Evolutionary conservation across 352 stramenopile species (phyloP).

Genomic region (Globisporangium polare): DNA sequence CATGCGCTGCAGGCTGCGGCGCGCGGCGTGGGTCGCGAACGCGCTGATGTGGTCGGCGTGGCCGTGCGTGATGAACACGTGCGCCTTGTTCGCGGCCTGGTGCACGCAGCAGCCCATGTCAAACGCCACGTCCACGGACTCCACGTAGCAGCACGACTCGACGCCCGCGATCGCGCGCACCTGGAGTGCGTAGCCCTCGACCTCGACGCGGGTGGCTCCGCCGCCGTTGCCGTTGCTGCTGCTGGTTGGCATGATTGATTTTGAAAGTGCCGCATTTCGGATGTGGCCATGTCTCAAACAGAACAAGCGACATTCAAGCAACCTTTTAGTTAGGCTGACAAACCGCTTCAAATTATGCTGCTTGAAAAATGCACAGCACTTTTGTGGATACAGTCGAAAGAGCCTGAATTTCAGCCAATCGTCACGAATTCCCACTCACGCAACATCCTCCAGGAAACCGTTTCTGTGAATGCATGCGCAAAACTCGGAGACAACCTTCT

Average conservation of each 20-base stretch:
- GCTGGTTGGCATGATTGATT: neutral
- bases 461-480: neutral
- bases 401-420: too few species aligned
- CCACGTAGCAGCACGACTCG: constrained; percentile 74
- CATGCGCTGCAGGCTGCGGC: constrained; percentile 44
- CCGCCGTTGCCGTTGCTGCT: neutral
- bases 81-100: constrained; percentile 45
- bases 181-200: constrained; percentile 48
- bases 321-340: neutral
- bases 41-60: constrained; percentile 81
- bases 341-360: too few species aligned
- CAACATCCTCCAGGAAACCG: neutral
- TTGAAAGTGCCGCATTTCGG: neutral
- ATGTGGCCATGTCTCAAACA: neutral
- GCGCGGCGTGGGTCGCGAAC: constrained; percentile 57
- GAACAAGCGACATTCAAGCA: neutral
- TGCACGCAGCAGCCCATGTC: constrained; percentile 61
- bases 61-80: constrained; percentile 87
- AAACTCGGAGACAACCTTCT: too few species aligned
- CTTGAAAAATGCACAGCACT: too few species aligned
- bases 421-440: neutral
- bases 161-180: constrained; percentile 64
- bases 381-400: too few species aligned
- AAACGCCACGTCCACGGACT: constrained; percentile 71
- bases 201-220: constrained; percentile 22